phyloP scores from a whole-genome alignment of 495 filamentous ascomycete species.

The Penicillium samsonianum region DNA sequence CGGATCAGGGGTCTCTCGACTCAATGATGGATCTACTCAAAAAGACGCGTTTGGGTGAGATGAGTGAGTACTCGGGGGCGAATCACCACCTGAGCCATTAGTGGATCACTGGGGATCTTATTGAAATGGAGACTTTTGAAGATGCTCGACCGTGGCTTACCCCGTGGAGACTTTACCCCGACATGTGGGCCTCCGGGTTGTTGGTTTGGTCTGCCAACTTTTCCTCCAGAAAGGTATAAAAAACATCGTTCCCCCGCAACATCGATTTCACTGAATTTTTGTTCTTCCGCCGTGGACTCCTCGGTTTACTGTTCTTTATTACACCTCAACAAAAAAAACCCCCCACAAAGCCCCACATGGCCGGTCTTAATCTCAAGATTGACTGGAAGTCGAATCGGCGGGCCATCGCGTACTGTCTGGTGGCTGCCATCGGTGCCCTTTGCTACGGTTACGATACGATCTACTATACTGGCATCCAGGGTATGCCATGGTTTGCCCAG shows the following conservation, averaged over 20 bases:
- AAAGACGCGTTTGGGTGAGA: no score
- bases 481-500: constrained; percentile 25
- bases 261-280: neutral
- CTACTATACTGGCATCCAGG: constrained; percentile 34
- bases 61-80: no score
- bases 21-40: no score
- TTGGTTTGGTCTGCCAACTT: neutral
- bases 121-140: neutral
- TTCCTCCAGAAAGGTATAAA: neutral
- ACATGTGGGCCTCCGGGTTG: neutral
- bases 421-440: constrained; percentile 31
- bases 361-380: constrained; percentile 19
- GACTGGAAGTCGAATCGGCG: constrained; percentile 28
- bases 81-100: no score
- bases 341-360: constrained; percentile 14
- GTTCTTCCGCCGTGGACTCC: neutral
- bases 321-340: no score
- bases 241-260: neutral
- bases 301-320: neutral
- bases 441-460: constrained; percentile 34
- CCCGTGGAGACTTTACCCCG: constrained; percentile 9
- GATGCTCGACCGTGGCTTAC: neutral
- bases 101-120: no score
- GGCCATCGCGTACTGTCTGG: constrained; percentile 28
- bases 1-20: neutral